Evolutionary conservation across 176 grass and related monocot genomes (phyloP), one percentile per base, ranked within the genome.

Genomic region (Dendrocalamus sinicus): DNA sequence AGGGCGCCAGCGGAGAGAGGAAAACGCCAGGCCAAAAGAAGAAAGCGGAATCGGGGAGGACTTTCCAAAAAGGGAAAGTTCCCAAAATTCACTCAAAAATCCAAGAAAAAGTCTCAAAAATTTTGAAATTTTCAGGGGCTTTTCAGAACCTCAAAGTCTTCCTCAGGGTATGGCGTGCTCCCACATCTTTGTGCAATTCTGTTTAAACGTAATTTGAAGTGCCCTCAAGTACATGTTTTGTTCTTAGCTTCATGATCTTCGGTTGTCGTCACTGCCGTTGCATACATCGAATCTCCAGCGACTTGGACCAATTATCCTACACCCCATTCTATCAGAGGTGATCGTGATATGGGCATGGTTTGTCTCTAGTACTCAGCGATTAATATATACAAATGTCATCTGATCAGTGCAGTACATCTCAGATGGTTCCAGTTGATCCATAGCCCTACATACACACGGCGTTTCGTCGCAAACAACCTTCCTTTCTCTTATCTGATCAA

Each of bases 271-370:
- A 51, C 15, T 73, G 6, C 14, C 45, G 45, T 73, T 51, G 16
- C n/a, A 73, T 26, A 11, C 7, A 16, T 73, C 23, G 13, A 73
- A 50, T 73, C 70, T 73, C 70, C 70, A 73, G 28, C 70, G 45
- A 9, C 70, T 46, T 51, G 70, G 70, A 50, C 7, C 45, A 73
- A 73, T 26, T 73, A 41, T 23, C 43, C 20, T 51, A 16, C 23
- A 24, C 45, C n/a, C 61, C 61, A 30, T 64, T 64, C 61, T 30
- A 30, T 6, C 28, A 14, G 12, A 30, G 24, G 23, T 14, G 12
- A 24, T 28, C 24, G 13, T 63, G 60, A 1, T 11, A 23, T 60
- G 8, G n/a, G 22, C 11, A 14, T 13, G 60, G 60, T 63, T 11
- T 24, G 60, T 45, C 44, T 63, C 60, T 8, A 70, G 10, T 68